Evolutionary conservation across 495 filamentous ascomycete species (phyloP), one percentile per base, ranked within the genome.

Genomic region (Penicillium tannophilum): DNA sequence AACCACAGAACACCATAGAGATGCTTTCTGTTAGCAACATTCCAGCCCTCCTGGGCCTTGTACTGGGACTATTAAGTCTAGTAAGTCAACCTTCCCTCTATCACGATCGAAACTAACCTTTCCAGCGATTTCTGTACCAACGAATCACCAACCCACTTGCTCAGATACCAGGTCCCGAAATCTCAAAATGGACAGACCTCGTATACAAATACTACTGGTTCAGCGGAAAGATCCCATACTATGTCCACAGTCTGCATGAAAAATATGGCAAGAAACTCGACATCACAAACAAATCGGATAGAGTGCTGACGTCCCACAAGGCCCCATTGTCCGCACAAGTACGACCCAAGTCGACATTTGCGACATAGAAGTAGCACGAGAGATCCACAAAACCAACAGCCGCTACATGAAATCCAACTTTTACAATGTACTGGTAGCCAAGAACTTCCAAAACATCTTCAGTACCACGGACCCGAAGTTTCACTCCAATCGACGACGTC

Each of bases 241-340:
- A 76, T 54, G 63, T 81, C 30, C 76, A 81, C n/a, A 5, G 23
- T 0, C 65, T 82, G 4, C 79, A 82, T 55, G 49, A 72, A 48
- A 59, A 72, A 70, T 79, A 80, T 58, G 78, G 78, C 76, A 53
- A 52, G 48, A 1, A 39, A 5, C 3, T 11, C 33, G 12, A 48
- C 17, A 8, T 30, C n/a, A n/a, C 26, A 11, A 19, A 1, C 2
- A 14, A 16, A 39, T 2, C 5, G 26, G 35, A 49, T 28, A 59
- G 23, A 42, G 19, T 49, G 16, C 52, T 62, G 41, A 57, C 19
- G 20, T 39, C 6, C 16, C 10, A 39, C 30, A 33, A 80, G 74
- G 78, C 19, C 71, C 77, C 5, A 59, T 80, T 30, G 78, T 82
- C 19, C 79, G 79, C 9, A 63, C 75, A 17, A 60, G 62, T 26